These are phyloP conservation scores for Rhodosporidiobolus sp. DNA, from an alignment of 768 basidiomycete genomes.

Conservation along the genomic window DNA sequence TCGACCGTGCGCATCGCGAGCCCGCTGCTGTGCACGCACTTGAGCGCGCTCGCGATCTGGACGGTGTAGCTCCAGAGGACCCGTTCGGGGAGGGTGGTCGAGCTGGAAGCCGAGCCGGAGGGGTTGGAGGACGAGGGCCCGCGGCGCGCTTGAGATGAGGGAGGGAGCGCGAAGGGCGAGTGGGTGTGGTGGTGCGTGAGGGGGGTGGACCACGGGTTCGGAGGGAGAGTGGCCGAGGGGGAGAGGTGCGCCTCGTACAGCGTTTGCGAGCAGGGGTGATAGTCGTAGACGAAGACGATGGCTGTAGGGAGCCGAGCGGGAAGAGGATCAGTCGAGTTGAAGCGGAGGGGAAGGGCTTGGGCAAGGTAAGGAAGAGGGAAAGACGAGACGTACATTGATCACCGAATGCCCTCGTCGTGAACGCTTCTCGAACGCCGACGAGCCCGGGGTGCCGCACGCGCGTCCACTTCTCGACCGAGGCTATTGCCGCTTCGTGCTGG, in stretches of 20 bases:
- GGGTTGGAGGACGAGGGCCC: slow-evolving; percentile 60
- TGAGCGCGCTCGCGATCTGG: slow-evolving; percentile 66
- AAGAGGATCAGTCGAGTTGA: neutral
- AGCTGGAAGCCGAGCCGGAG: slow-evolving; percentile 43
- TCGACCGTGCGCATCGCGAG: slow-evolving; percentile 79
- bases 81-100: slow-evolving; percentile 65
- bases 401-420: slow-evolving; percentile 87
- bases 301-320: slow-evolving; percentile 57
- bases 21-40: slow-evolving; percentile 74
- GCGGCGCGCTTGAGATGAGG: slow-evolving; percentile 45
- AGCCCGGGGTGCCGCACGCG: slow-evolving; percentile 80
- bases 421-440: slow-evolving; percentile 79
- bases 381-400: slow-evolving; percentile 71
- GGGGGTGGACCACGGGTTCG: slow-evolving; percentile 40
- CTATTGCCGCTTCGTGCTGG: slow-evolving; percentile 74
- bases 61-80: slow-evolving; percentile 89
- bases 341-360: neutral
- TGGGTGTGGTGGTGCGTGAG: slow-evolving; percentile 67
- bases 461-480: slow-evolving; percentile 78
- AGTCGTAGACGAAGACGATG: slow-evolving; percentile 85
- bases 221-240: slow-evolving; percentile 38
- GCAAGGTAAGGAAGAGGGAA: neutral
- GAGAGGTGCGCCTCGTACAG: slow-evolving; percentile 72
- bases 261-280: slow-evolving; percentile 77
- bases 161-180: slow-evolving; percentile 19